Percentiles rank a stretch among this genome's conserved stretches.
These are phyloP conservation scores for Amaranthus tricolor DNA, from an alignment of 179 eudicot species.

Conservation along the genomic window DNA sequence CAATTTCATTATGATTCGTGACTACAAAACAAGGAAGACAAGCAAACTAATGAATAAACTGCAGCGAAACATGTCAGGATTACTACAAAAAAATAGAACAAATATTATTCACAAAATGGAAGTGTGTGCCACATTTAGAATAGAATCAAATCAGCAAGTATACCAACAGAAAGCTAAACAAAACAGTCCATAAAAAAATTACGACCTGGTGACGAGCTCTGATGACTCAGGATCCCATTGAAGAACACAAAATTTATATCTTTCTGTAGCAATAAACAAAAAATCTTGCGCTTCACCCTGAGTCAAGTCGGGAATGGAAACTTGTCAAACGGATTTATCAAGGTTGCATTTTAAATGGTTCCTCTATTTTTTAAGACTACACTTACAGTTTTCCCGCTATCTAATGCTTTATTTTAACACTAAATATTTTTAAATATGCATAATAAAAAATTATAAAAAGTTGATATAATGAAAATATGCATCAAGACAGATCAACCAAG, in stretches of 20 bases:
- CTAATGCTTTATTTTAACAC: too few relatives aligned
- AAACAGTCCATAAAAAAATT: not conserved
- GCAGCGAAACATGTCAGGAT: not conserved
- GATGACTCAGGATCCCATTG: constrained; percentile 92
- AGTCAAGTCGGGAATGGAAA: constrained; percentile 9
- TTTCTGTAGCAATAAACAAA: constrained; percentile 91
- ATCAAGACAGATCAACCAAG: too few relatives aligned
- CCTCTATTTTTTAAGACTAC: too few relatives aligned
- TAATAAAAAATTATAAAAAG: too few relatives aligned
- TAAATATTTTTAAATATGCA: too few relatives aligned
- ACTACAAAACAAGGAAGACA: not conserved
- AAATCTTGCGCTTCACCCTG: constrained; percentile 99
- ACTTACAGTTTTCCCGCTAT: too few relatives aligned
- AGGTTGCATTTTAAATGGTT: not conserved
- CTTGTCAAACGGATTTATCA: not conserved
- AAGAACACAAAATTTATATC: constrained; percentile 94
- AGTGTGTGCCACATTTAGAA: not conserved
- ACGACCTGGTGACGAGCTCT: constrained; percentile 90
- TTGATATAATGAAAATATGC: too few relatives aligned
- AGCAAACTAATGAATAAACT: not conserved
- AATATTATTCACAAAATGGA: not conserved
- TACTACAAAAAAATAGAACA: not conserved
- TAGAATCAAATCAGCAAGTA: not conserved
- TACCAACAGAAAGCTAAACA: constrained; percentile 1
- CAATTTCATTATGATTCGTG: not conserved